Percentiles rank a stretch among this genome's conserved stretches.
These are phyloP conservation scores for Suhomyces ambrosiae DNA, from an alignment of 1,139 yeast genomes.

Conservation along the genomic window DNA sequence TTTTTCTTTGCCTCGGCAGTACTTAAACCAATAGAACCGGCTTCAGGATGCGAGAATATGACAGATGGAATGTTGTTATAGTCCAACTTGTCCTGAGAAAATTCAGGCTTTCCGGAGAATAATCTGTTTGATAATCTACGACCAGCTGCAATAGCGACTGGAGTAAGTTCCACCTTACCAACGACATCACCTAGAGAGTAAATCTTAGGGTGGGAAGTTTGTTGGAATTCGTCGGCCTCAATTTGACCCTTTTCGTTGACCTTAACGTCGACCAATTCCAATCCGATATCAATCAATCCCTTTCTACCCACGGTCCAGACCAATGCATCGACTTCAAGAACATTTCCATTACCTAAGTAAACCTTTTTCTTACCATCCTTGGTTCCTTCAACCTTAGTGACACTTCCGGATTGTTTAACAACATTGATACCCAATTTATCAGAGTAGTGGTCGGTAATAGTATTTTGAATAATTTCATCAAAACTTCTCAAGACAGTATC, in stretches of 20 bases:
- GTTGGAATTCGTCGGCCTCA: conserved; percentile 84
- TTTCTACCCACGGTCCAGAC: conserved; percentile 95
- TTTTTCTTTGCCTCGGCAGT: conserved; percentile 74
- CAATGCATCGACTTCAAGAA: conserved; percentile 73
- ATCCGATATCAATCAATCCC: conserved; percentile 71
- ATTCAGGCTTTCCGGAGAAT: conserved; percentile 73
- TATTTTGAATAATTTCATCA: conserved; percentile 77
- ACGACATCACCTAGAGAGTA: conserved; percentile 92
- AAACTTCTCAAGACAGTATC: conserved; percentile 86
- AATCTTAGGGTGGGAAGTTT: conserved; percentile 69
- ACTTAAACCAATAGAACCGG: conserved; percentile 87
- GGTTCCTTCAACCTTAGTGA: conserved; percentile 60
- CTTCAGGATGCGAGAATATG: conserved; percentile 95
- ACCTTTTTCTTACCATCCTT: conserved; percentile 65
- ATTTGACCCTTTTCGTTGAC: conserved; percentile 60
- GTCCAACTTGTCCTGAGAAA: conserved; percentile 73
- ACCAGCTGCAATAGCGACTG: conserved; percentile 98
- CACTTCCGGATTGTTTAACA: conserved; percentile 64
- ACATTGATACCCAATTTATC: conserved; percentile 76
- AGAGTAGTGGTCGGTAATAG: conserved; percentile 76
- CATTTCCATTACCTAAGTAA: conserved; percentile 52
- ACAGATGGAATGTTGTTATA: conserved; percentile 87
- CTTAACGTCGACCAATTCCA: conserved; percentile 74
- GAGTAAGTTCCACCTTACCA: conserved; percentile 90
- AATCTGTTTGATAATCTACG: conserved; percentile 88